Percentiles rank a stretch among this genome's conserved stretches.
Conservation (phyloP, 306 rosid species). For the Arachis hypogaea region DNA sequence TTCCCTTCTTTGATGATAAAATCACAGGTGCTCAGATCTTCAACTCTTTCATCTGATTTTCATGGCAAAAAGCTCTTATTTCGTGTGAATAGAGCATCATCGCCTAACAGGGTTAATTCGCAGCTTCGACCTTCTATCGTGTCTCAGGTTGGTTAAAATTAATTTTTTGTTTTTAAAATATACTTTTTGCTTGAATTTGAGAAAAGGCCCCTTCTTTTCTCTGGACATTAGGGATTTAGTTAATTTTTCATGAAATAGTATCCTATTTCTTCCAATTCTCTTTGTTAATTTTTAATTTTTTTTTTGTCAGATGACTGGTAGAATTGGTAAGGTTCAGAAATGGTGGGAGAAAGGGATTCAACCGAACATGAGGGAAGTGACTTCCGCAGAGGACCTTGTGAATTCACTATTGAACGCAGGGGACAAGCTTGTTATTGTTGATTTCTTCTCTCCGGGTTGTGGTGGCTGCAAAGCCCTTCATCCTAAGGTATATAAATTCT, state of each 20-base stretch:
- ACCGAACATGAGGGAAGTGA: conserved; percentile 78
- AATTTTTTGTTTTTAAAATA: not conserved
- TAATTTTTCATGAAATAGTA: not conserved
- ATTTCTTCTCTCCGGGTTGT: conserved; percentile 93
- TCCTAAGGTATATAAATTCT: conserved; percentile 64
- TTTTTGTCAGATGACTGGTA: conserved; percentile 47
- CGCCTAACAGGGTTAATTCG: conserved; percentile 33
- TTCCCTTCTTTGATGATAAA: conserved; percentile 51
- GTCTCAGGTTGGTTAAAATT: conserved; percentile 55
- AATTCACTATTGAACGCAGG: conserved; percentile 76
- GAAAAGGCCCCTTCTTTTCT: not conserved
- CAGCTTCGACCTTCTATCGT: conserved; percentile 40
- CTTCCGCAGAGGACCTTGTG: conserved; percentile 74
- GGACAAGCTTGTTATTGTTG: conserved; percentile 77
- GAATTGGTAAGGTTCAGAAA: conserved; percentile 68
- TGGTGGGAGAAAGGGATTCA: conserved; percentile 95
- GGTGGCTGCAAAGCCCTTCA: conserved; percentile 97
- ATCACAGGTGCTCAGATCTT: conserved; percentile 44
- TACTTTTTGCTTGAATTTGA: not conserved
- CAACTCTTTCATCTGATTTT: conserved; percentile 45
- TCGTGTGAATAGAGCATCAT: conserved; percentile 38
- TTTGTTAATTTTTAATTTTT: not conserved
- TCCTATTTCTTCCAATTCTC: not conserved
- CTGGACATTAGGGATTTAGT: not conserved
- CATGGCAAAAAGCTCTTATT: conserved; percentile 45